phyloP scores from a whole-genome alignment of 768 basidiomycete genomes.

The Pleurotus sapidus region DNA sequence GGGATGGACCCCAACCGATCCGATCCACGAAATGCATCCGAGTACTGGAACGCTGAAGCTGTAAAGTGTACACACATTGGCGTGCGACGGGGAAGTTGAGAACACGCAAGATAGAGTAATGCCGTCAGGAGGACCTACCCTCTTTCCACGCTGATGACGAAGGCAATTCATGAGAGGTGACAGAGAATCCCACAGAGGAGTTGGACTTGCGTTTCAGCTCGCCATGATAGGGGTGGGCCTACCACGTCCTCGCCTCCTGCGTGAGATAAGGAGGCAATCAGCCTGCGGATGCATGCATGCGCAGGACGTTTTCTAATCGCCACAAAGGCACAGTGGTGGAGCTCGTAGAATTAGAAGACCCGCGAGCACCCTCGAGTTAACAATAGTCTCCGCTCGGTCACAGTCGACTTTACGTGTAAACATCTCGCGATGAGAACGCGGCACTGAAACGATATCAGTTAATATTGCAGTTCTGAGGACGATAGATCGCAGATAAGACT shows the following conservation, averaged over 20 bases:
- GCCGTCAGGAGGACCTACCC: neutral
- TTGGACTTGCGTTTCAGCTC: too few relatives aligned
- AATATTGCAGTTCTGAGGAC: neutral
- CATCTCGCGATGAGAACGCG: neutral
- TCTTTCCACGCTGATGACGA: neutral
- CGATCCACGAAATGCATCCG: neutral
- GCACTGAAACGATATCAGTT: neutral
- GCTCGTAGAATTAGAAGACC: neutral
- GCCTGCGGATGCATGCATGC: too few relatives aligned
- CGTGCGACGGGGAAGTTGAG: too few relatives aligned
- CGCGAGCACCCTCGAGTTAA: conserved; percentile 5
- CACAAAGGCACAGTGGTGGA: conserved; percentile 1
- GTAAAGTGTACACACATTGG: too few relatives aligned
- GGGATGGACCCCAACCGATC: conserved; percentile 1
- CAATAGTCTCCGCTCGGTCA: neutral
- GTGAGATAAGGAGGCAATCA: too few relatives aligned
- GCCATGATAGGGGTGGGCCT: too few relatives aligned
- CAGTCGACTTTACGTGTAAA: conserved; percentile 3
- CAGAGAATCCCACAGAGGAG: too few relatives aligned
- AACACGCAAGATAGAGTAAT: too few relatives aligned
- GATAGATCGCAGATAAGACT: conserved; percentile 6
- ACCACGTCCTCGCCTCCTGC: too few relatives aligned
- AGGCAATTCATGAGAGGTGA: too few relatives aligned
- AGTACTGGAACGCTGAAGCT: too few relatives aligned
- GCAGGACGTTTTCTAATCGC: neutral